phyloP scores from a whole-genome alignment of 169 alveolate species.

The Blepharisma undulans region DNA sequence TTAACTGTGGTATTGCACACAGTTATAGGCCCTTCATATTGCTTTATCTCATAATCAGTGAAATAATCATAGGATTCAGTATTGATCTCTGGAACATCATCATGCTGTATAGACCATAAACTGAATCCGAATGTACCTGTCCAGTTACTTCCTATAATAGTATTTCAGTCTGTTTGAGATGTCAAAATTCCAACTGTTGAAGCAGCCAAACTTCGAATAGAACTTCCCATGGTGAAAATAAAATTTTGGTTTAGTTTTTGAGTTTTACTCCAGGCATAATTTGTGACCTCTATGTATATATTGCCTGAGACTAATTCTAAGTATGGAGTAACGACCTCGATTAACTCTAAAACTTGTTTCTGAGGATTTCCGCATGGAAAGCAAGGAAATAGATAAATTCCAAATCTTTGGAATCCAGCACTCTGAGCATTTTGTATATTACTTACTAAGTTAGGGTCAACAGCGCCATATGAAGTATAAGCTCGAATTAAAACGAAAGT shows the following conservation, averaged over 20 bases:
- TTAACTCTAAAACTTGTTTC: not conserved
- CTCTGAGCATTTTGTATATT: constrained; percentile 54
- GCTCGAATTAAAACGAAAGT: constrained; percentile 68
- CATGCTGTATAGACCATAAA: constrained; percentile 80
- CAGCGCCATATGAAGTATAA: constrained; percentile 60
- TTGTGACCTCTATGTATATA: constrained; percentile 66
- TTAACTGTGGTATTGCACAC: not conserved
- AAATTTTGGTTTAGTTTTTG: constrained; percentile 50
- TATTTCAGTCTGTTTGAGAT: constrained; percentile 55
- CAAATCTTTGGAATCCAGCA: constrained; percentile 58
- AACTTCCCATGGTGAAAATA: constrained; percentile 42
- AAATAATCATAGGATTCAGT: not conserved
- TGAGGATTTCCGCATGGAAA: constrained; percentile 26
- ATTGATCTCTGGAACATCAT: not conserved
- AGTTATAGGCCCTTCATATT: not conserved
- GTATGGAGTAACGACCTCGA: not conserved
- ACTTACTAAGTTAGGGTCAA: constrained; percentile 50
- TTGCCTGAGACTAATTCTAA: constrained; percentile 43
- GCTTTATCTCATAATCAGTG: not conserved
- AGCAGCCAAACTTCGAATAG: constrained; percentile 46
- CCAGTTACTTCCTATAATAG: constrained; percentile 56
- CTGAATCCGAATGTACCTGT: constrained; percentile 47
- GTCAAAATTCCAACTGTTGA: constrained; percentile 60
- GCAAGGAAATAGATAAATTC: constrained; percentile 70
- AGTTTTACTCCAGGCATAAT: constrained; percentile 54